A percentile compares a stretch with the other conserved stretches of the same genome.
Evolutionary conservation across 305 asterid species (phyloP).

Genomic region (Fraxinus albicans): DNA sequence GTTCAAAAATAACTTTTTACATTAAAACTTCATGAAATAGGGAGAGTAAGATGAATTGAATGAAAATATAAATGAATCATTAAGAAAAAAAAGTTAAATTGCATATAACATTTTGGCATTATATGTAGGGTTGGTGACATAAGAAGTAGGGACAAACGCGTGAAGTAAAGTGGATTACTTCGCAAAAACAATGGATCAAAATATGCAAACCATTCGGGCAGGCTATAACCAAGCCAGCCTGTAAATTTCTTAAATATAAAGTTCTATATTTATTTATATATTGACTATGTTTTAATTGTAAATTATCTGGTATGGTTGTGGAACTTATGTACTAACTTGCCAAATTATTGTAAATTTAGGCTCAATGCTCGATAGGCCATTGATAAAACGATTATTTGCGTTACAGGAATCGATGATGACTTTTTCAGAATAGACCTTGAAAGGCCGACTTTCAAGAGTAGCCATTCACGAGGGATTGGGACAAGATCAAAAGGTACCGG

Average conservation of each 20-base stretch:
- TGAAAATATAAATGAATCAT: background rate
- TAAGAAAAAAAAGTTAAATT: background rate
- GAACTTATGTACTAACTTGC: background rate
- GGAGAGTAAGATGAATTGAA: background rate
- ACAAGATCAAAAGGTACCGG: background rate
- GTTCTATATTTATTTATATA: background rate
- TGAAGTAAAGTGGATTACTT: background rate
- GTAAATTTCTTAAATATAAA: background rate
- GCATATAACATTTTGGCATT: background rate
- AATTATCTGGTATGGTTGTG: too few relatives aligned
- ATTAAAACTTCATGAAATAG: too few relatives aligned
- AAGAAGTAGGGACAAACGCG: background rate
- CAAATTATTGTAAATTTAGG: background rate
- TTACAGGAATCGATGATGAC: background rate
- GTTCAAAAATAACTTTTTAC: too few relatives aligned
- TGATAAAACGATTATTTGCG: too few relatives aligned
- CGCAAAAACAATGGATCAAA: background rate
- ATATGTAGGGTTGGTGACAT: background rate
- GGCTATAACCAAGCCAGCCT: background rate
- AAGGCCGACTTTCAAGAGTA: too few relatives aligned
- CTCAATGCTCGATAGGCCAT: background rate
- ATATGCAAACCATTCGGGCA: background rate
- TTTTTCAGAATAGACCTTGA: too few relatives aligned
- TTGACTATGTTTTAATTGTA: background rate
- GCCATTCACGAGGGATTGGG: background rate